Conservation (phyloP, 257 asterid genomes). For the Solanum clarkiae region DNA sequence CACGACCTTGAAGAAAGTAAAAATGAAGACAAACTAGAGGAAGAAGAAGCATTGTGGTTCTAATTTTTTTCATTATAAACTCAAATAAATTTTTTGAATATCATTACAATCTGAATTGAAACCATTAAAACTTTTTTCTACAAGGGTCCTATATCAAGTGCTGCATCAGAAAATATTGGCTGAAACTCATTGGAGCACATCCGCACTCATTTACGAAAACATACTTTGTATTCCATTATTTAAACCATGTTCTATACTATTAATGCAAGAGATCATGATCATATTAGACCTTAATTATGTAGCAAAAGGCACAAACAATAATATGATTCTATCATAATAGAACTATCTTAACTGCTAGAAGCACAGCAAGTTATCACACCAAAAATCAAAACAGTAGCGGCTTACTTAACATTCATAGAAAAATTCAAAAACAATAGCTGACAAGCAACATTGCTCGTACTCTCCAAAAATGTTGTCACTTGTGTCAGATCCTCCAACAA, state of each 20-base stretch:
- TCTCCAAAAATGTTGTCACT: too few relatives aligned
- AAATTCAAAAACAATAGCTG: neutral
- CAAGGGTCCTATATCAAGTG: neutral
- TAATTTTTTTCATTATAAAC: neutral
- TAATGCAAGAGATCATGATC: neutral
- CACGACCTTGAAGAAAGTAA: neutral
- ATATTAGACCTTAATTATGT: neutral
- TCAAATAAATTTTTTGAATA: neutral
- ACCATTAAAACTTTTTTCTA: neutral
- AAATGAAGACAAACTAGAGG: neutral
- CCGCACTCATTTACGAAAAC: neutral
- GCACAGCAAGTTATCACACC: neutral
- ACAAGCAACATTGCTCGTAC: too few relatives aligned
- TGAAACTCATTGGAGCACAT: neutral
- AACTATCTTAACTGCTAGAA: neutral
- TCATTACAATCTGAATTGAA: neutral
- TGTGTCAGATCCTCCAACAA: too few relatives aligned
- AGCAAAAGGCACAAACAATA: neutral
- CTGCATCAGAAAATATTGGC: neutral
- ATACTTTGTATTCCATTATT: neutral
- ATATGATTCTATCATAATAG: neutral
- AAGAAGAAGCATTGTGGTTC: neutral
- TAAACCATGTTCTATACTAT: neutral
- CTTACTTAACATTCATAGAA: neutral
- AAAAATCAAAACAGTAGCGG: neutral